Base-by-base conservation (phyloP, 768 basidiomycete genomes). In the Postia placenta region DNA sequence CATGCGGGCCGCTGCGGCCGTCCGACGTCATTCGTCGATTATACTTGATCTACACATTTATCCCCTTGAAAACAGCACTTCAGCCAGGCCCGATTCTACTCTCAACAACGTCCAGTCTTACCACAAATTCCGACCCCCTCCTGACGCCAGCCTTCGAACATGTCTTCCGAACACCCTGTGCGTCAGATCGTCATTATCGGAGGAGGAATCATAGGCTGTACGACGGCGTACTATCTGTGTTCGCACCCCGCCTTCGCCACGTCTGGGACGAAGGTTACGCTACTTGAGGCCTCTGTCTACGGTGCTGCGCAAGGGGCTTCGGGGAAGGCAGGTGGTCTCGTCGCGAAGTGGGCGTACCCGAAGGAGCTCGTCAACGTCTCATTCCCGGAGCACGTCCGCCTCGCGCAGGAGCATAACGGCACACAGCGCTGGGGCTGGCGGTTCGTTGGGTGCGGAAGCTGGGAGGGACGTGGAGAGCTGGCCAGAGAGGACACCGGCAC, bases 261-360 rank as follows among this genome's bases (percentile, higher is more conserved):
- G 3, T 51, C 66, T 9, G 64, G 61, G 3, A 69, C 71, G 11
- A 71, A 64, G 23, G 68, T 87, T 37, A 85, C 80, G 14, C 68
- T 91, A 6, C 64, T 95, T 46, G 81, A 93, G 56, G 85, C 89
- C 46, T 88, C 85, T 0, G 69, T 62, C 5, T 60, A 74, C 40
- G 81, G 80, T 5, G 73, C 80, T 17, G 91, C 89, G 0, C 85
- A 87, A 52, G 91, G 87, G 0, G 85, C 87, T 0, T 87, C 83
- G 0, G 89, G 89, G 15, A 92, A 92, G 61, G 86, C 89, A 0
- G 90, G 88, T 4, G 89, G 88, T 0, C 77, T 95, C 11, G 75
- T 94, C 17, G 90, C 92, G 0, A 80, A 83, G 66, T 84, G 92
- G 91, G 92, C 90, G 43, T 85, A 84, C 58, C 83, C 83, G 0